A percentile compares a stretch with the other conserved stretches of the same genome.
phyloP scores from a whole-genome alignment of 2,329 filamentous ascomycete genomes.

The Daldinia sp. region DNA sequence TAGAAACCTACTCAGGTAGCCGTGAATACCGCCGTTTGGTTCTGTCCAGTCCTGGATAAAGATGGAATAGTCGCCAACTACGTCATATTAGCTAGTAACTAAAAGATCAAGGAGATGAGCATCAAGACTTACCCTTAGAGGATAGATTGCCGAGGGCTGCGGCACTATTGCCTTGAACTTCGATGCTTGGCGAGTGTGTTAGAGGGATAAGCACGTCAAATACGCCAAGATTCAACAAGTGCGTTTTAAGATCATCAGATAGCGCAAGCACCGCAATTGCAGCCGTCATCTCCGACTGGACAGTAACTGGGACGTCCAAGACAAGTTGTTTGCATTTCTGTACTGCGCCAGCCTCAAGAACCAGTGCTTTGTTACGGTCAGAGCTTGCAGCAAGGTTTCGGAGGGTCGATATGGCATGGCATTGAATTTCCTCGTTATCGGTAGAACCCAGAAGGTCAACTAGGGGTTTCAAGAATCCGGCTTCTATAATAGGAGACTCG shows the following conservation, averaged over 20 bases:
- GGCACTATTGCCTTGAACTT: slow-evolving; percentile 97
- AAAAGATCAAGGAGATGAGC: not conserved
- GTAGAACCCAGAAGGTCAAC: slow-evolving; percentile 94
- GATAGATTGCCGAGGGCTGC: slow-evolving; percentile 95
- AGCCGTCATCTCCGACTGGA: slow-evolving; percentile 99
- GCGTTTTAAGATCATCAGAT: slow-evolving; percentile 93
- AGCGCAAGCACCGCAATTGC: slow-evolving; percentile 95
- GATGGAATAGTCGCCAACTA: slow-evolving; percentile 95
- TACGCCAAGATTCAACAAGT: slow-evolving; percentile 88
- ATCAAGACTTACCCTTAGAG: slow-evolving; percentile 78
- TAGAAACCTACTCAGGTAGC: slow-evolving; percentile 91
- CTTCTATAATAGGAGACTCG: slow-evolving; percentile 98
- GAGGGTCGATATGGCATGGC: slow-evolving; percentile 95
- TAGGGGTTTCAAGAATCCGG: slow-evolving; percentile 90
- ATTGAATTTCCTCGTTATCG: slow-evolving; percentile 98
- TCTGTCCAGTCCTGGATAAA: slow-evolving; percentile 95
- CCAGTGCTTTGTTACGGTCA: slow-evolving; percentile 97
- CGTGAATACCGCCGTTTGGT: slow-evolving; percentile 92
- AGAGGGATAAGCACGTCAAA: slow-evolving; percentile 96
- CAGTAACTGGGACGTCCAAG: slow-evolving; percentile 88
- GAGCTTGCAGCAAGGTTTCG: slow-evolving; percentile 96
- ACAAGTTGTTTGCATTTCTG: slow-evolving; percentile 99
- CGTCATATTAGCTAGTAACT: slow-evolving; percentile 24
- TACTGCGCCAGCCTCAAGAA: slow-evolving; percentile 93
- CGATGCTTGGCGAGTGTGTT: slow-evolving; percentile 93